These are phyloP conservation scores for Mycena sp. DNA, from an alignment of 1,284 basidiomycete species.

Conservation along the genomic window DNA sequence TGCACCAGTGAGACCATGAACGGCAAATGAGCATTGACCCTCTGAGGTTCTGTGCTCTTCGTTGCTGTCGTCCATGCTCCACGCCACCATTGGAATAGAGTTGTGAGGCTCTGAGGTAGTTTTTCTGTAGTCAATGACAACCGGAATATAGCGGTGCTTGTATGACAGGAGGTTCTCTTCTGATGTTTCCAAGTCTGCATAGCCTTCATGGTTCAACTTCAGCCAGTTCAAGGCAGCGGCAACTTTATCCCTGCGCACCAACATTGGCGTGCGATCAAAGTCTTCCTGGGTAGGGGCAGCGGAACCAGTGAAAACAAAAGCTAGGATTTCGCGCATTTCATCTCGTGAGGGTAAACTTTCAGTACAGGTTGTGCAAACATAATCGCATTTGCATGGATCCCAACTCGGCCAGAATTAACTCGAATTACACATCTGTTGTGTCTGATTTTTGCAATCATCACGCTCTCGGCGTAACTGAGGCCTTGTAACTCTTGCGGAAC, in stretches of 20 bases:
- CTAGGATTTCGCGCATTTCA: neutral
- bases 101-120: constrained; percentile 23
- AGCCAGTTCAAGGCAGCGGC: constrained; percentile 47
- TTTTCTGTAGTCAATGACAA: constrained; percentile 36
- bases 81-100: constrained; percentile 23
- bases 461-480: constrained; percentile 8
- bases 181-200: constrained; percentile 46
- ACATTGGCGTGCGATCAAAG: constrained; percentile 40
- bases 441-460: constrained; percentile 8
- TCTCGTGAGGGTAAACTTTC: neutral
- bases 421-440: constrained; percentile 15
- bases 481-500: neutral
- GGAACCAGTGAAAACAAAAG: constrained; percentile 6
- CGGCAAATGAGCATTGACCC: constrained; percentile 47
- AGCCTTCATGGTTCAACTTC: constrained; percentile 48
- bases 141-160: constrained; percentile 42
- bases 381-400: constrained; percentile 10
- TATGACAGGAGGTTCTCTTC: constrained; percentile 45
- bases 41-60: constrained; percentile 40
- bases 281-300: constrained; percentile 39
- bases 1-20: constrained; percentile 45
- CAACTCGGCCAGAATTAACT: neutral
- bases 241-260: constrained; percentile 43
- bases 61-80: constrained; percentile 37
- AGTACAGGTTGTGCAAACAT: neutral